phyloP scores from a whole-genome alignment of 2,329 filamentous ascomycete species.

The Aschersonia sp. region DNA sequence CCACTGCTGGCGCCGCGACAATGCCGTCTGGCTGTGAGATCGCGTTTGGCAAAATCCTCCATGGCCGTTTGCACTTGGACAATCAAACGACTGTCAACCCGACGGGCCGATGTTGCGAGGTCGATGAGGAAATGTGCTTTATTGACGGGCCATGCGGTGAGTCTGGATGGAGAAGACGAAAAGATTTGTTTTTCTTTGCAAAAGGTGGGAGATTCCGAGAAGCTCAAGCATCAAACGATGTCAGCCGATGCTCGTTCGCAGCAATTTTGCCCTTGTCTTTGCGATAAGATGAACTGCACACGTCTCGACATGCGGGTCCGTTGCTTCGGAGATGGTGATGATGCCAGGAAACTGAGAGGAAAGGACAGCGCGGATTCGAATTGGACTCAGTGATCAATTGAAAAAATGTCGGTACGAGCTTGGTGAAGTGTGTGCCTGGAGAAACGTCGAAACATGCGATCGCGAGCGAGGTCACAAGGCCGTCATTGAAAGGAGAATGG shows the following conservation, averaged over 20 bases:
- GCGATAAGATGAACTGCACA: not conserved
- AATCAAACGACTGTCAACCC: too few species aligned
- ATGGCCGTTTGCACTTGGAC: not conserved
- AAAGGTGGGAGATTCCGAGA: too few species aligned
- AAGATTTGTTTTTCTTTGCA: not conserved
- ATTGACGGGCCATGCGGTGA: slow-evolving; percentile 3
- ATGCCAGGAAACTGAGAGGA: not conserved
- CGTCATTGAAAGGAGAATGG: not conserved
- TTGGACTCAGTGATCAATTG: too few species aligned
- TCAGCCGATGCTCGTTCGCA: not conserved
- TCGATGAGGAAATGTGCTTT: too few species aligned
- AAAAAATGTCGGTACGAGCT: not conserved
- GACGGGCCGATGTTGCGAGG: too few species aligned
- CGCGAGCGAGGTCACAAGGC: not conserved
- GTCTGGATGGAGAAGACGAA: not conserved
- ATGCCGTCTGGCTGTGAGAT: not conserved
- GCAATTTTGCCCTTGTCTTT: not conserved
- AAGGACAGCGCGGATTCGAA: not conserved
- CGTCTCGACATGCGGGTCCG: not conserved
- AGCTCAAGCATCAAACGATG: too few species aligned
- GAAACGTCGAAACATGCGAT: not conserved
- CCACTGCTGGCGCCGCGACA: not conserved
- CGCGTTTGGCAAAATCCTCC: not conserved
- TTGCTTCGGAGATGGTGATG: not conserved
- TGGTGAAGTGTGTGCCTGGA: not conserved